These are phyloP conservation scores for Dictyostelium capitatum DNA, from an alignment of 78 protist genomes.

Conservation along the genomic window DNA sequence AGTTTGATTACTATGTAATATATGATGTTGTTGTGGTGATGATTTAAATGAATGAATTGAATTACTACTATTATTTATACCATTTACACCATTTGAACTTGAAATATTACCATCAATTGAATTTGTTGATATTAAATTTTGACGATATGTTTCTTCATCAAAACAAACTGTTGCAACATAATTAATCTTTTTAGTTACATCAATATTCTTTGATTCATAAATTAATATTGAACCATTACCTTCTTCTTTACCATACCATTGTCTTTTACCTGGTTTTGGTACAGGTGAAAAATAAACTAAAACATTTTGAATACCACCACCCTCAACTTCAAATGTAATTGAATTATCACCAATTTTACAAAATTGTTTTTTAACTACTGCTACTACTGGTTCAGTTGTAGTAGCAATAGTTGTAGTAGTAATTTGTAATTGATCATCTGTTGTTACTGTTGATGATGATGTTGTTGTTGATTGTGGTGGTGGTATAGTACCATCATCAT, in stretches of 20 bases:
- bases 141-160: constrained; percentile 78
- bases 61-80: background rate
- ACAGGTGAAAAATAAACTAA: constrained; percentile 72
- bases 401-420: too few relatives aligned
- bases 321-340: constrained; percentile 75
- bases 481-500: background rate
- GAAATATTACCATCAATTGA: background rate
- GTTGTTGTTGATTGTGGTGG: background rate
- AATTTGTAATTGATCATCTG: too few relatives aligned
- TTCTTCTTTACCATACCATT: constrained; percentile 83
- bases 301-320: constrained; percentile 79
- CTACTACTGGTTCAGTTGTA: background rate
- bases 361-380: background rate
- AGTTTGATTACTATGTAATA: background rate
- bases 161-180: constrained; percentile 55
- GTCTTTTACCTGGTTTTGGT: constrained; percentile 72
- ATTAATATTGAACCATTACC: constrained; percentile 70
- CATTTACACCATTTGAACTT: background rate
- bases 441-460: background rate
- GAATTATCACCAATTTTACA: constrained; percentile 73
- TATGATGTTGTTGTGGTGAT: background rate
- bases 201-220: constrained; percentile 79
- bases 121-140: constrained; percentile 26
- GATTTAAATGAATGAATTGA: background rate
- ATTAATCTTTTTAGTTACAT: constrained; percentile 63